Evolutionary conservation across 179 eudicot species (phyloP), one percentile per base, ranked within the genome.

Genomic region (Heliamphora pulchella): DNA sequence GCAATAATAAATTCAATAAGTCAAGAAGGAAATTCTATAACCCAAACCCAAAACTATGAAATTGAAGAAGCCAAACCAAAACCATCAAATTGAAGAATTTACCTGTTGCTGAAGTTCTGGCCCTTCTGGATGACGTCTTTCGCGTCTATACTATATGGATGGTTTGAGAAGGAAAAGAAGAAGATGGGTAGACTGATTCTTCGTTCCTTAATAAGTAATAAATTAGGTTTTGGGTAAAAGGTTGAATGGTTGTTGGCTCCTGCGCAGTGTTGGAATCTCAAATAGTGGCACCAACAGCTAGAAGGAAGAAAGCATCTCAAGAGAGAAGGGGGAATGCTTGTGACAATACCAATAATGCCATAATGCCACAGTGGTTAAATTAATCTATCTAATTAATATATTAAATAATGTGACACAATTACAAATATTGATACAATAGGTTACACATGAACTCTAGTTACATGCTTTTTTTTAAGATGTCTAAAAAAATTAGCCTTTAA

Each of bases 61-160:
- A n/a, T n/a, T n/a, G n/a, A n/a, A n/a, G n/a, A n/a, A n/a, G n/a
- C n/a, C n/a, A n/a, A n/a, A n/a, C n/a, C n/a, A n/a, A n/a, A n/a
- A n/a, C n/a, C 39, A 17, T 70, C 74, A 71, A 72, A 72, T 72
- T 59, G 7, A 51, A 71, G 59, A 72, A 50, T 15, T 18, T 72
- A 72, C 76, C 76, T 50, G 53, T 53, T 72, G 76, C 76, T 9
- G 44, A 18, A 50, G 75, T 13, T n/a, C 41, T 20, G n/a, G n/a
- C n/a, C n/a, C n/a, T 64, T 20, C 2, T 64, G 68, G 64, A 20
- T 10, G 22, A 64, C 41, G 68, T 43, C 41, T 4, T 22, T 6
- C 2, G 41, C 8, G 39, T 8, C 43, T 0, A 22, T 7, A 1
- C n/a, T n/a, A n/a, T n/a, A n/a, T 22, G 64, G 64, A 59, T 59